Conservation (phyloP, 306 rosid species). For the Cucumis hystrix region DNA sequence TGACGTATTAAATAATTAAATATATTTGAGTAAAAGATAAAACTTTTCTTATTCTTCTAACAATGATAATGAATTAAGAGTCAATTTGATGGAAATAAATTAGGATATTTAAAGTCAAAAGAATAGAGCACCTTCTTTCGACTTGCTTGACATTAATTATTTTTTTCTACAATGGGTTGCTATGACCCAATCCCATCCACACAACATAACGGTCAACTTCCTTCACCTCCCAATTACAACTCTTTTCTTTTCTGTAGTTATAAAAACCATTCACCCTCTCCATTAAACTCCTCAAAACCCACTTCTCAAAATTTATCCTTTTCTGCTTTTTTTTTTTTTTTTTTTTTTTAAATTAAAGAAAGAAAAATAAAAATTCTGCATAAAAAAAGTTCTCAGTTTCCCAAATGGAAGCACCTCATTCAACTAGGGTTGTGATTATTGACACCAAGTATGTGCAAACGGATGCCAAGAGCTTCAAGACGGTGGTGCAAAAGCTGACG, state of each 20-base stretch:
- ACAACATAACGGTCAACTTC: conserved; percentile 8
- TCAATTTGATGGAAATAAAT: not conserved
- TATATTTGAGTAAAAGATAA: not conserved
- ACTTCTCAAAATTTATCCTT: not conserved
- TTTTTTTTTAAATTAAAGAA: too few relatives aligned
- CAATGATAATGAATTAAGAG: not conserved
- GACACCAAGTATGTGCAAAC: conserved; percentile 64
- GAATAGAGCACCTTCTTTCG: not conserved
- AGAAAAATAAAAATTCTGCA: not conserved
- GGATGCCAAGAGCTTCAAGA: conserved; percentile 54
- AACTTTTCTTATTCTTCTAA: not conserved
- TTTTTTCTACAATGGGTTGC: conserved; percentile 3
- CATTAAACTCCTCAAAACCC: not conserved
- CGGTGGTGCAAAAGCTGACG: conserved; percentile 65
- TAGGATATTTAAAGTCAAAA: not conserved
- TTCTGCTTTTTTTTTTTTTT: not conserved
- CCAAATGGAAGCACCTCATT: conserved; percentile 12
- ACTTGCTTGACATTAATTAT: not conserved
- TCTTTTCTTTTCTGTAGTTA: not conserved
- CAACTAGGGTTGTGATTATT: conserved; percentile 55
- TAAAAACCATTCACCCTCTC: not conserved
- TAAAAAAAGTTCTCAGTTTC: not conserved
- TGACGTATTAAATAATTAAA: not conserved
- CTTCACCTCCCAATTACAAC: not conserved
- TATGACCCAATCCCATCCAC: conserved; percentile 10